Percentiles rank a stretch among this genome's conserved stretches.
Evolutionary conservation across 805 yeast genomes (phyloP).

Genomic region (Teunomyces funiuensis): DNA sequence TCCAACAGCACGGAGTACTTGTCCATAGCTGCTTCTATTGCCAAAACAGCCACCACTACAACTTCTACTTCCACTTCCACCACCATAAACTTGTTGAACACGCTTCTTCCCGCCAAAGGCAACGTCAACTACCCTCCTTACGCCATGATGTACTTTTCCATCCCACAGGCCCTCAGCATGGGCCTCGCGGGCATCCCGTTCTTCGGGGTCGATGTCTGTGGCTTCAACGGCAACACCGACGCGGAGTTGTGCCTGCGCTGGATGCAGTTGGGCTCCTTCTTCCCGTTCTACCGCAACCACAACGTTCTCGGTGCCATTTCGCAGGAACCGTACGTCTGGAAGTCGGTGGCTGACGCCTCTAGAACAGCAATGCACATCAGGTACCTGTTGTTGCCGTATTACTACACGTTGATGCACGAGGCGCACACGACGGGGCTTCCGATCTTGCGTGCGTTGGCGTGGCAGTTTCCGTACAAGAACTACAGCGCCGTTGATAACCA

Average conservation of each 20-base stretch:
- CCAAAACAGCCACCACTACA: slow-evolving; percentile 12
- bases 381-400: slow-evolving; percentile 31
- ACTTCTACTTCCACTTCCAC: slow-evolving; percentile 12
- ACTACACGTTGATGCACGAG: slow-evolving; percentile 23
- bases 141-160: slow-evolving; percentile 25
- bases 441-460: slow-evolving; percentile 21
- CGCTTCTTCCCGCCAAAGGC: slow-evolving; percentile 23
- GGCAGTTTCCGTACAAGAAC: slow-evolving; percentile 22
- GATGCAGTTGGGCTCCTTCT: slow-evolving; percentile 34
- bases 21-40: slow-evolving; percentile 12
- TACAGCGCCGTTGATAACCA: slow-evolving; percentile 20
- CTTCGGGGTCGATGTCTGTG: slow-evolving; percentile 28
- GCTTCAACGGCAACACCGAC: slow-evolving; percentile 25
- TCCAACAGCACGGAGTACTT: slow-evolving; percentile 17
- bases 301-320: slow-evolving; percentile 22
- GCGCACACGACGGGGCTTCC: slow-evolving; percentile 23
- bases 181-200: slow-evolving; percentile 26
- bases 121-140: slow-evolving; percentile 35
- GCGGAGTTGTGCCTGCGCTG: slow-evolving; percentile 29
- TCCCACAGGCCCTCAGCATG: slow-evolving; percentile 24
- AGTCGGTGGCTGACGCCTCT: slow-evolving; percentile 25
- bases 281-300: slow-evolving; percentile 35
- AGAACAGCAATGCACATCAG: slow-evolving; percentile 33
- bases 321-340: slow-evolving; percentile 35
- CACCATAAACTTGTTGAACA: slow-evolving; percentile 15